Evolutionary conservation across 2,329 filamentous ascomycete species (phyloP), one percentile per base, ranked within the genome.

Genomic region (Claviceps maximensis): DNA sequence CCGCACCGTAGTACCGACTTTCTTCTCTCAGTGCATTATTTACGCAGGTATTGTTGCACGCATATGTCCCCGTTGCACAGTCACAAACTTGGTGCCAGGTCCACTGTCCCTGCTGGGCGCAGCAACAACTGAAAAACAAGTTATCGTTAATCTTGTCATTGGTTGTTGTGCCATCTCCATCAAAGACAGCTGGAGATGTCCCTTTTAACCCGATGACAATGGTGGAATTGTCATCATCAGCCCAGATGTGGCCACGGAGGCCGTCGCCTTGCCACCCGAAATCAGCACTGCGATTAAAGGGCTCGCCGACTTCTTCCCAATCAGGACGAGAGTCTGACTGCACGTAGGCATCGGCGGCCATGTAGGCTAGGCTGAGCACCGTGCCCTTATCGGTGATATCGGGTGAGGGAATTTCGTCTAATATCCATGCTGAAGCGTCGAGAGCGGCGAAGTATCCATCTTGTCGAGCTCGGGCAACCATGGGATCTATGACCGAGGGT

Each of bases 141-240:
- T 98, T 98, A 69, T 98, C 93, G 66, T 97, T 98, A 63, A 90
- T 75, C 72, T 98, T 98, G 71, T 98, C 93, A 60, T 95, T 95
- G 27, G 89, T 95, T 0, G 91, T 97, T 1, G 93, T 97, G 50
- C 90, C 91, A 40, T 91, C 87, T n/a, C 93, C 93, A 66, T 97
- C 91, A 64, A 96, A 97, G 3, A 97, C 83, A 13, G 93, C 91
- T 2, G 85, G 81, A 1, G 84, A 87, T 0, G 90, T 96, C 52
- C 91, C 93, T 70, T 98, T 98, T 53, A 98, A 71, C 5, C 89
- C 90, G 58, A 97, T 93, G 44, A 97, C 83, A 51, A 97, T 77
- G 1, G 91, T 97, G 38, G 80, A 80, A 67, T 97, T 96, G 41
- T 72, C 79, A 61, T 89, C 81, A 62, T 97, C 89, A 17, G 87